Base-by-base conservation (phyloP, 495 filamentous ascomycete genomes). In the Aspergillus campestris region DNA sequence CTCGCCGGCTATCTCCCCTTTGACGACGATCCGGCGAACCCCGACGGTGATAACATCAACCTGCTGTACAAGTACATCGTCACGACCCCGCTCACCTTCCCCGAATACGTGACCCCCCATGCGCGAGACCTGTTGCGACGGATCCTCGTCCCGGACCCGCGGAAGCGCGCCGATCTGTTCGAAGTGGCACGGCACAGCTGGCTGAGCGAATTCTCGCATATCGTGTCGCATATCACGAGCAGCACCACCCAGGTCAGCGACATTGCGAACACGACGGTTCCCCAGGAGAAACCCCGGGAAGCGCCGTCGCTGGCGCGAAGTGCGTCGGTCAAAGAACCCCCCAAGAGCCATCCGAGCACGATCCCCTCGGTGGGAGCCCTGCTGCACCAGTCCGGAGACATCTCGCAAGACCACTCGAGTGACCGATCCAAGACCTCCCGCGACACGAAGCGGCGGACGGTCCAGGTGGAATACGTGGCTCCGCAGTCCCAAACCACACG, bases 41-140 rank as follows among this genome's bases (percentile, higher is more conserved):
- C 92, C 5, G 92, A 99, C 67, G 92, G 92, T 36, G 92, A 99
- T 53, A 99, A 99, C 59, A 99, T 99, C 72, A 99, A 97, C 63
- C 74, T 97, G 5, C 75, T 99, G 41, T 99, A 99, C 73, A 97
- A 95, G 69, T 99, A 99, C 69, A 99, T 99, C 52, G 89, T 95
- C 45, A 94, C 89, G 34, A 97, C 92, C 5, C 88, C 91, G 38
- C 79, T 99, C 34, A 97, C 92, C 5, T 98, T 98, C 62, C 92
- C 92, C 33, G 92, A 98, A 82, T 97, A 98, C 64, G 92, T 99
- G 35, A 95, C 92, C 9, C 92, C 94, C 6, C 94, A 99, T 65
- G 91, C 92, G 13, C 79, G 92, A 45, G 92, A 99, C 65, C 75
- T 99, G 1, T 69, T 99, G 28, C 79, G 90, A 47, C 79, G 94